Base-by-base conservation (phyloP, 2,329 filamentous ascomycete species). In the Penicillium sp. region DNA sequence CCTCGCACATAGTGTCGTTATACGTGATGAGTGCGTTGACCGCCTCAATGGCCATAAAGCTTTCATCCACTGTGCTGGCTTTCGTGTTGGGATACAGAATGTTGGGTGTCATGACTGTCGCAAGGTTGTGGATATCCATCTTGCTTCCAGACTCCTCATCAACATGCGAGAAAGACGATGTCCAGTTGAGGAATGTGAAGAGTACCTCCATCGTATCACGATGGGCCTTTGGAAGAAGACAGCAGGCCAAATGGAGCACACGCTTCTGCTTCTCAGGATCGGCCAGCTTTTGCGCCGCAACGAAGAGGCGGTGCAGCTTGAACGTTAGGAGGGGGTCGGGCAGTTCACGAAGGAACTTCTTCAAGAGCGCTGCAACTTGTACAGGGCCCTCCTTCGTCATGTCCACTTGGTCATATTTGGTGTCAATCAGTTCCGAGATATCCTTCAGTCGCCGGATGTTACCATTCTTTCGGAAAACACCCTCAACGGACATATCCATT, bases 401-500 rank as follows among this genome's bases (percentile, higher is more conserved):
- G 65, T 94, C 89, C 46, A 95, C 84, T 45, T 85, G 81, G 55
- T 94, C 89, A 50, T 86, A 87, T 34, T 89, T 91, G 36, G 81
- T 81, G 67, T 98, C 93, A 54, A 98, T 89, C 58, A 84, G 77
- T 46, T 94, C 88, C 31, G 89, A 85, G 6, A 94, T 76, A 51
- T 95, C 90, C 58, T 87, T 88, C 36, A 96, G 77, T 57, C 90
- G 87, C 68, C 93, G 91, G 73, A 98, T 96, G 69, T 97, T 98
- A 59, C 93, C 93, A 62, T 97, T 98, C 78, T 98, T 98, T 59
- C 93, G 84, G 80, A 98, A 98, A 18, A 98, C 90, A 60, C 93
- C 93, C 69, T 98, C 93, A 1, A 98, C 89, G 1, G 91, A 97
- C 74, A 98, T 89, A 68, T 98, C 93, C 89, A 98, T 97, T 69